Evolutionary conservation across 73 alveolate genomes (phyloP), one percentile per base, ranked within the genome.

Genomic region (Stentor roeselii): DNA sequence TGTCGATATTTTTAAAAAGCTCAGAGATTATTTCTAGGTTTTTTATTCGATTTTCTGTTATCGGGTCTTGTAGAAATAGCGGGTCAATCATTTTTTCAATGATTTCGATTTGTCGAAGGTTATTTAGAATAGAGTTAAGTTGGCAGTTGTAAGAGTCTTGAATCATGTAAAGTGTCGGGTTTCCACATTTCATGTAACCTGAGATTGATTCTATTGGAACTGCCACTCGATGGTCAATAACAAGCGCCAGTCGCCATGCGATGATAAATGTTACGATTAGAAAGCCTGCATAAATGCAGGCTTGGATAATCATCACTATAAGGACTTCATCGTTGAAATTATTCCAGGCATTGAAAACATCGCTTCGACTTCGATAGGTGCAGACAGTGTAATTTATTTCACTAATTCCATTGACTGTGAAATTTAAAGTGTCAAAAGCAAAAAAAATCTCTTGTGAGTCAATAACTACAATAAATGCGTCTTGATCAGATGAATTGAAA

Each of bases 1-100:
- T 67, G 34, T 67, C 37, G 27, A 67, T 32, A 21, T 40, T 67
- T 67, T 67, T 34, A 32, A 67, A 67, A n/a, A 67, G 37, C 1
- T 32, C 37, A 15, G 27, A 27, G 2, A 40, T 40, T 30, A 11
- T 32, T 67, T 67, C 37, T 32, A 67, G 34, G 34, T 67, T 67
- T 2, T 21, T 32, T 30, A 67, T 34, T 2, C 80, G 21, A 21
- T n/a, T 32, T 27, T 67, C 80, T 14, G 41, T 15, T 21, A 21
- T 34, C 1, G 80, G 80, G 42, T 67, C 34, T 67, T 30, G 11
- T 30, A 67, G 37, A 32, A 67, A 67, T 30, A 40, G 34, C 14
- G 80, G 80, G 80, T 67, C 80, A 21, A 67, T 34, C 27, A 67
- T 27, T 30, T 67, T 67, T 67, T 67, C 80, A 11, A 50, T 50